Conservation (phyloP, 768 basidiomycete genomes). For the Kondoa subrosea region DNA sequence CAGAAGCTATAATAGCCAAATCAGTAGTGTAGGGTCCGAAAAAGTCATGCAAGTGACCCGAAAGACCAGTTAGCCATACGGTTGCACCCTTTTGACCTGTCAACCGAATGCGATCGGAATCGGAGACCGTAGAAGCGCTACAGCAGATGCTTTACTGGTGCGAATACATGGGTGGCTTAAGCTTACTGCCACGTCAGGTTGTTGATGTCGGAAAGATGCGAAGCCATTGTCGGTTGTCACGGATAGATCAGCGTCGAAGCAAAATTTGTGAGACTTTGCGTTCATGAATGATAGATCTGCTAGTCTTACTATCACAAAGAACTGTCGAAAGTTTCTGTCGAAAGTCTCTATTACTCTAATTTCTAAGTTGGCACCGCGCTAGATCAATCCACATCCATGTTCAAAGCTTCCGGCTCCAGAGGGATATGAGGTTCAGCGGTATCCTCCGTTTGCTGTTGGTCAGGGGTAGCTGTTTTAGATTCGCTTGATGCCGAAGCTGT, state of each 20-base stretch:
- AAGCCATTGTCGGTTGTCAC: neutral
- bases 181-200: constrained; percentile 15
- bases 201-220: neutral
- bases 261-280: too few species aligned
- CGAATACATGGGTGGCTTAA: neutral
- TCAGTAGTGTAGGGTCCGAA: neutral
- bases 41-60: constrained; percentile 29
- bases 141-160: neutral
- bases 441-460: constrained; percentile 22
- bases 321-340: too few species aligned
- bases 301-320: too few species aligned
- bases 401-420: constrained; percentile 27
- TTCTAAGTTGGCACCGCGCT: too few species aligned
- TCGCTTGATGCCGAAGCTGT: constrained; percentile 23
- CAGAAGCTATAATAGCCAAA: constrained; percentile 19
- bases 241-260: too few species aligned
- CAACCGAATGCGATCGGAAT: constrained; percentile 47
- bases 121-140: constrained; percentile 10
- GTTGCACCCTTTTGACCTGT: constrained; percentile 72
- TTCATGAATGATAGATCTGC: too few species aligned
- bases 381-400: constrained; percentile 33
- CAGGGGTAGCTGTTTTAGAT: constrained; percentile 20
- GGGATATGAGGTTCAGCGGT: constrained; percentile 22
- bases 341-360: too few species aligned
- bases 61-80: constrained; percentile 91